phyloP scores from a whole-genome alignment of 345 rosid genomes.

The Arabis hirsuta region DNA sequence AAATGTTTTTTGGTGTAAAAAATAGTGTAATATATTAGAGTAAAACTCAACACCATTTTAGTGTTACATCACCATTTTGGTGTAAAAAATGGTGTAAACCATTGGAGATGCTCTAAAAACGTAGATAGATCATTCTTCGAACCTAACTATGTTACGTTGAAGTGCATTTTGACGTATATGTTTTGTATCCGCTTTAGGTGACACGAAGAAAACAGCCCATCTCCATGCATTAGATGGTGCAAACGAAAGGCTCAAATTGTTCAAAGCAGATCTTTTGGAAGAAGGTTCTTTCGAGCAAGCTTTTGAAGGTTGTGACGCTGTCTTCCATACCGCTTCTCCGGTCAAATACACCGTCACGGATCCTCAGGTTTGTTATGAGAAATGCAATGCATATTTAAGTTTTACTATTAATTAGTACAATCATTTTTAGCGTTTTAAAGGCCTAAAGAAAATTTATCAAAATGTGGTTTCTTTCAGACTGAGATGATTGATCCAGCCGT shows the following conservation, averaged over 20 bases:
- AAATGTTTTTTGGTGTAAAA: no score
- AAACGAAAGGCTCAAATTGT: constrained; percentile 41
- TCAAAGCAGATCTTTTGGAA: constrained; percentile 46
- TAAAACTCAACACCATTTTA: no score
- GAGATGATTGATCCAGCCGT: constrained; percentile 56
- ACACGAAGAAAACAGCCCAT: constrained; percentile 40
- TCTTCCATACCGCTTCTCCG: constrained; percentile 65
- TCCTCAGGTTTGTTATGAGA: constrained; percentile 41
- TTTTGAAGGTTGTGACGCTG: constrained; percentile 58
- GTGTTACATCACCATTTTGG: no score
- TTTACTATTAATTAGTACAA: not conserved
- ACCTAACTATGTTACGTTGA: no score
- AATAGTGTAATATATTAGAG: no score
- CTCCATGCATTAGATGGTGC: constrained; percentile 43
- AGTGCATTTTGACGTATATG: not conserved
- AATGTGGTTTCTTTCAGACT: no score
- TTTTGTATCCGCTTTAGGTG: constrained; percentile 43
- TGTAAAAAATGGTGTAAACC: no score
- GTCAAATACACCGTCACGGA: constrained; percentile 38
- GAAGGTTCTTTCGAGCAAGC: constrained; percentile 48
- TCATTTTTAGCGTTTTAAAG: not conserved
- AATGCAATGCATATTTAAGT: not conserved
- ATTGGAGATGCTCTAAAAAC: no score
- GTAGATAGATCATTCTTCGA: no score
- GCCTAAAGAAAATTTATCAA: not conserved